Evolutionary conservation across 2,329 filamentous ascomycete species (phyloP), one percentile per base, ranked within the genome.

Genomic region (Cladobotryum protrusum): DNA sequence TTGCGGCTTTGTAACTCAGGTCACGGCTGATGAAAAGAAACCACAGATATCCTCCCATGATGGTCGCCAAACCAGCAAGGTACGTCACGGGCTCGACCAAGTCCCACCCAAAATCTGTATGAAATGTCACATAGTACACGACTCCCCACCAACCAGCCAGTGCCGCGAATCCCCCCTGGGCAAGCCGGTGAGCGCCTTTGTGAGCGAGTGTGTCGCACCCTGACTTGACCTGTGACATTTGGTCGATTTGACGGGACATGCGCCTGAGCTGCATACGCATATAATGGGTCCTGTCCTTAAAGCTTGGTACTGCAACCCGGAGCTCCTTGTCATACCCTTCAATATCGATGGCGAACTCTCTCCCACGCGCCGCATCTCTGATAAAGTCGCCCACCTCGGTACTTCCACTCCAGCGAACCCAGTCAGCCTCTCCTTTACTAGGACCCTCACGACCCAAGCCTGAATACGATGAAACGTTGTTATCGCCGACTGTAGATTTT

Each of bases 321-420:
- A 96, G 85, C 58, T 89, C 82, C 13, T 69, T 57, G 11, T 65
- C 56, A 50, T 73, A 70, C 0, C 88, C 88, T 63, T 95, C 86
- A 50, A 96, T 88, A 47, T 86, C 81, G 40, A 96, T 83, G 3
- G 86, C 82, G 62, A 96, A 96, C 62, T 95, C 89, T 48, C 87
- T 82, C 0, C 87, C 88, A 3, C 88, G 77, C 0, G 90, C 88
- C 0, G 91, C 90, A 63, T 96, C 91, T 8, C 89, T 83, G 56
- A 96, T 93, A 62, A 96, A 96, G 69, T 96, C 91, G 9, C 91
- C 91, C 32, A 96, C 86, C 64, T 96, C 91, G 1, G 91, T 96
- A 29, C 85, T 88, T 39, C 83, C 82, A 41, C 86, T 90, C 91
- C 91, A 96, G 29, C 89, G 83, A 2, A 96, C 88, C 72, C 92